Evolutionary conservation across 352 stramenopile genomes (phyloP).

Genomic region (Phytophthora aleatoria): DNA sequence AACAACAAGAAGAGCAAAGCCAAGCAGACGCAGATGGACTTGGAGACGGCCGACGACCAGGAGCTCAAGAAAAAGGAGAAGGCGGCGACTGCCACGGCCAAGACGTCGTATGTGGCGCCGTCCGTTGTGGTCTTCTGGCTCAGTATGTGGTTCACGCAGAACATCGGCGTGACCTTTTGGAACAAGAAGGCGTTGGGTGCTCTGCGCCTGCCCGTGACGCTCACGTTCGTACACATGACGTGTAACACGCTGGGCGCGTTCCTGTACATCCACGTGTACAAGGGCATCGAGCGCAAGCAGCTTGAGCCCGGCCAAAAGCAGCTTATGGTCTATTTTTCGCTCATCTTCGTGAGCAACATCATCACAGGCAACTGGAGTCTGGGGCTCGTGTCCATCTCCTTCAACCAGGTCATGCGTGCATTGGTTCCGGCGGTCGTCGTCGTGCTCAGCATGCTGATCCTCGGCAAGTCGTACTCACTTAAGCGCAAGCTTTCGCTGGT

Average conservation of each 20-base stretch:
- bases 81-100: slow-evolving; percentile 16
- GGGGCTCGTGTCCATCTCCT: slow-evolving; percentile 93
- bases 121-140: slow-evolving; percentile 83
- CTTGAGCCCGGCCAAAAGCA: slow-evolving; percentile 66
- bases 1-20: slow-evolving; percentile 13
- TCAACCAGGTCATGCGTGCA: slow-evolving; percentile 94
- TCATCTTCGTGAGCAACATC: slow-evolving; percentile 96
- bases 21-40: slow-evolving; percentile 20
- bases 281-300: slow-evolving; percentile 67
- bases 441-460: slow-evolving; percentile 80
- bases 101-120: slow-evolving; percentile 72
- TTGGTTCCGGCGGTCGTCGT: slow-evolving; percentile 84
- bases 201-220: slow-evolving; percentile 70
- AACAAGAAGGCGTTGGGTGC: slow-evolving; percentile 93
- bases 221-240: slow-evolving; percentile 95
- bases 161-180: slow-evolving; percentile 94
- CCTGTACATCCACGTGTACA: slow-evolving; percentile 77
- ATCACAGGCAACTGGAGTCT: slow-evolving; percentile 94
- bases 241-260: slow-evolving; percentile 91
- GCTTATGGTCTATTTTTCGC: slow-evolving; percentile 88
- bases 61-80: slow-evolving; percentile 32
- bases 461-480: slow-evolving; percentile 78
- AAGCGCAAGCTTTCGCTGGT: slow-evolving; percentile 77
- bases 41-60: slow-evolving; percentile 23
- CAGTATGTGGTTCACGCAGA: slow-evolving; percentile 90